phyloP scores from a whole-genome alignment of 495 filamentous ascomycete genomes.

The Pyrenopolyporus hunteri region DNA sequence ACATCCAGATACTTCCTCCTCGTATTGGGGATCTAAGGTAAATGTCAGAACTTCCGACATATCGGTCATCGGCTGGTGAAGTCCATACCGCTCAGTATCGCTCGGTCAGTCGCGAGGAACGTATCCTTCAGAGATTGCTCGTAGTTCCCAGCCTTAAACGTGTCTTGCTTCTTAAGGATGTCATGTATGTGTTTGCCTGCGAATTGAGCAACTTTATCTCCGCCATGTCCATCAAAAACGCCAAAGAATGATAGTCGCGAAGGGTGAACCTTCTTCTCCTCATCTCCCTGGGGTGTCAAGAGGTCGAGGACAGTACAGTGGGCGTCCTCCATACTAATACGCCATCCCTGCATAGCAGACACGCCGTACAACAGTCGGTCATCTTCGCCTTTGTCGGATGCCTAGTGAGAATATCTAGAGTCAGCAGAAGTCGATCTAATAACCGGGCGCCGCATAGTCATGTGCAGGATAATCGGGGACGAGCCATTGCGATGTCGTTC shows the following conservation, averaged over 20 bases:
- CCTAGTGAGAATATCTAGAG: slow-evolving; percentile 54
- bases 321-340: slow-evolving; percentile 98
- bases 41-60: slow-evolving; percentile 20
- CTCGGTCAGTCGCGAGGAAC: slow-evolving; percentile 93
- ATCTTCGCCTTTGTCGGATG: slow-evolving; percentile 88
- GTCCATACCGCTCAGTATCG: slow-evolving; percentile 85
- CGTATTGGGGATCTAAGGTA: slow-evolving; percentile 84
- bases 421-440: slow-evolving; percentile 8
- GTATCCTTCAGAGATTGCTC: slow-evolving; percentile 97
- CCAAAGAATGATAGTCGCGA: slow-evolving; percentile 94
- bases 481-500: slow-evolving; percentile 26
- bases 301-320: slow-evolving; percentile 90
- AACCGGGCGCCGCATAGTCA: slow-evolving; percentile 21
- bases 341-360: slow-evolving; percentile 99
- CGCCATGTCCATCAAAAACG: slow-evolving; percentile 97
- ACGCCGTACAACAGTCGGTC: slow-evolving; percentile 90
- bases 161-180: slow-evolving; percentile 91
- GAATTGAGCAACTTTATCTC: slow-evolving; percentile 93
- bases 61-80: neutral
- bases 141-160: slow-evolving; percentile 87
- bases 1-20: slow-evolving; percentile 97
- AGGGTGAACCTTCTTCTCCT: slow-evolving; percentile 64
- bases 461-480: slow-evolving; percentile 16
- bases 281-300: slow-evolving; percentile 62
- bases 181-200: slow-evolving; percentile 91